Evolutionary conservation across 352 stramenopile species (phyloP), one percentile per base, ranked within the genome.

Genomic region (Pythium periplocum): DNA sequence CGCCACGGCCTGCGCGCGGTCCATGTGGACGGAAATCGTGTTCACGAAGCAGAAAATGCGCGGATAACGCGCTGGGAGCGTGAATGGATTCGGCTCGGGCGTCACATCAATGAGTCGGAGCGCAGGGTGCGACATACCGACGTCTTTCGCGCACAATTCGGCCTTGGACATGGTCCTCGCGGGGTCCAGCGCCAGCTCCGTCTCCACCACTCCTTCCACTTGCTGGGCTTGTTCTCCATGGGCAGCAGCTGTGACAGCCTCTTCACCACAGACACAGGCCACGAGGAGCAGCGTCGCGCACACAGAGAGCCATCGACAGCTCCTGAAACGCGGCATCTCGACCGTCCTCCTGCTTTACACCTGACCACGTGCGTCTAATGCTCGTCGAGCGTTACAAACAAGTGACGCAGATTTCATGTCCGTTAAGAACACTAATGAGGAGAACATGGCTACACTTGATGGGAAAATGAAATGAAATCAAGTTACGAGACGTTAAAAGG

Each of bases 21-120:
- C 78, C 57, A 59, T 57, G 44, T 88, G 71, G 48, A 83, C 62
- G 36, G 78, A 87, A 59, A 92, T 89, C 2, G 78, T 92, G 68
- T 89, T 90, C 17, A 92, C 79, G 51, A 87, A 85, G 75, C 82
- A 92, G 48, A 91, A 68, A 17, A 91, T 59, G 51, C 69, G 75
- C 43, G 81, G 78, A 53, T 83, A 86, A 4, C 9, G 43, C 38
- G 32, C 30, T 6, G 38, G 50, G 3, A 7, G 32, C 26, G 38
- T 26, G 17, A 38, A 40, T 2, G 43, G 48, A 10, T 54, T 58
- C 35, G 17, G 44, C 57, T 75, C 53, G 1, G 72, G 64, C 6
- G 48, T 60, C 6, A 93, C 71, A 2, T 69, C 45, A 4, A 90
- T 55, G 10, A 89, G 57, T 0, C 64, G 48, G 26, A 90, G 54